phyloP scores from a whole-genome alignment of 495 filamentous ascomycete genomes.

The Aspergillus bertholletiae region DNA sequence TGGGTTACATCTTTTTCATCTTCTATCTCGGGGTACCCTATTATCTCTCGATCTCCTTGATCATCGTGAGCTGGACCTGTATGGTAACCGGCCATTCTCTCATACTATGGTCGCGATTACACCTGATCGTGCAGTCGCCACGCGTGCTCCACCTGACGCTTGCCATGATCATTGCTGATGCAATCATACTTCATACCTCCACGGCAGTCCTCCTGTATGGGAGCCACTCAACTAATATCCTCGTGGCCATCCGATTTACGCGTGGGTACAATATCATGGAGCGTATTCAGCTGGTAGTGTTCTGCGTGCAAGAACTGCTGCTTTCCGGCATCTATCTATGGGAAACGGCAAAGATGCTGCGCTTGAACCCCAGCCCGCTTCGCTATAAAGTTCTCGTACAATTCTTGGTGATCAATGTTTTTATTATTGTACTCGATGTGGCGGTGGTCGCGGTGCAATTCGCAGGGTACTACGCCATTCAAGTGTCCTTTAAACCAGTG shows the following conservation, averaged over 20 bases:
- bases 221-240: slow-evolving; percentile 12
- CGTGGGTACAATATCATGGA: slow-evolving; percentile 47
- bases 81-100: slow-evolving; percentile 50
- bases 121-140: slow-evolving; percentile 40
- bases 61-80: slow-evolving; percentile 39
- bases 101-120: slow-evolving; percentile 47
- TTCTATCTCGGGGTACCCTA: slow-evolving; percentile 28
- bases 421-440: slow-evolving; percentile 49
- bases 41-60: slow-evolving; percentile 34
- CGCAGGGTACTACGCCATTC: slow-evolving; percentile 41
- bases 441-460: slow-evolving; percentile 45
- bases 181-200: slow-evolving; percentile 40
- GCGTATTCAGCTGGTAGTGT: slow-evolving; percentile 48
- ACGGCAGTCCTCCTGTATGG: slow-evolving; percentile 42
- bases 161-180: slow-evolving; percentile 42
- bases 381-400: slow-evolving; percentile 36
- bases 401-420: slow-evolving; percentile 45
- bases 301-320: slow-evolving; percentile 53
- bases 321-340: slow-evolving; percentile 56
- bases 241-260: slow-evolving; percentile 26
- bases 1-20: slow-evolving; percentile 46
- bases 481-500: slow-evolving; percentile 48
- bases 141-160: slow-evolving; percentile 33
- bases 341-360: slow-evolving; percentile 45
- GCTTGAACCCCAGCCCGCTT: slow-evolving; percentile 26